A percentile compares a stretch with the other conserved stretches of the same genome.
These are phyloP conservation scores for Cladosporium sp. DNA, from an alignment of 2,329 filamentous ascomycete genomes.

Conservation along the genomic window DNA sequence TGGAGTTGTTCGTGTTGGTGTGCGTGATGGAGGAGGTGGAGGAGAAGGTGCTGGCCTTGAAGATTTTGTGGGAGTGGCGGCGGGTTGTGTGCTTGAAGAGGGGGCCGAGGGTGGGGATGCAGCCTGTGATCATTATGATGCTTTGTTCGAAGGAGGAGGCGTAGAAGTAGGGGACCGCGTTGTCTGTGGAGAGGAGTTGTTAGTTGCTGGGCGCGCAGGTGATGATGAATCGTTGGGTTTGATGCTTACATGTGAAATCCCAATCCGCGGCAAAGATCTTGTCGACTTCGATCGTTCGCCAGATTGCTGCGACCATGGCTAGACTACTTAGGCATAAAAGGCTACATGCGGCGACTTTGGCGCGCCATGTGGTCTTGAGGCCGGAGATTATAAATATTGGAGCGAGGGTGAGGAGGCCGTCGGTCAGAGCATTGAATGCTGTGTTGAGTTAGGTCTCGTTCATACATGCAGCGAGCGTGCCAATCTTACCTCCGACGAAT, in stretches of 20 bases:
- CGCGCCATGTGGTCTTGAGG: background rate
- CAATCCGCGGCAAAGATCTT: slow-evolving; percentile 5
- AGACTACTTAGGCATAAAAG: background rate
- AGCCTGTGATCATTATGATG: slow-evolving; percentile 7
- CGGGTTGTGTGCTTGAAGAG: background rate
- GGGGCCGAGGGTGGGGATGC: slow-evolving; percentile 4
- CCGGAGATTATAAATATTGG: slow-evolving; percentile 2
- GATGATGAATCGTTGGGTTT: too few relatives aligned
- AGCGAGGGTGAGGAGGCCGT: slow-evolving; percentile 5
- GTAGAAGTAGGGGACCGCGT: slow-evolving; percentile 9
- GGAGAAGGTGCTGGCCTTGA: background rate
- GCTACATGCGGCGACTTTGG: slow-evolving; percentile 1
- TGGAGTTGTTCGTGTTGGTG: background rate
- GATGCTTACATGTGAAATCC: slow-evolving; percentile 10
- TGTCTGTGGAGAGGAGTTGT: background rate
- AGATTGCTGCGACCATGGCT: slow-evolving; percentile 3
- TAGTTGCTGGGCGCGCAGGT: too few relatives aligned
- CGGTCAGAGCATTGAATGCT: slow-evolving; percentile 6
- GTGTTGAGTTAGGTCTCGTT: background rate
- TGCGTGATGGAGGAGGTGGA: background rate
- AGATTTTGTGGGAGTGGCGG: background rate
- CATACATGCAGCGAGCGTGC: too few relatives aligned
- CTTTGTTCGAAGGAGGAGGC: slow-evolving; percentile 12
- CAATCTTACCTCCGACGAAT: slow-evolving; percentile 6
- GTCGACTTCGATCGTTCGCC: slow-evolving; percentile 5